A percentile compares a stretch with the other conserved stretches of the same genome.
Evolutionary conservation across 2,329 filamentous ascomycete genomes (phyloP).

Genomic region (Fusarium anguioides): DNA sequence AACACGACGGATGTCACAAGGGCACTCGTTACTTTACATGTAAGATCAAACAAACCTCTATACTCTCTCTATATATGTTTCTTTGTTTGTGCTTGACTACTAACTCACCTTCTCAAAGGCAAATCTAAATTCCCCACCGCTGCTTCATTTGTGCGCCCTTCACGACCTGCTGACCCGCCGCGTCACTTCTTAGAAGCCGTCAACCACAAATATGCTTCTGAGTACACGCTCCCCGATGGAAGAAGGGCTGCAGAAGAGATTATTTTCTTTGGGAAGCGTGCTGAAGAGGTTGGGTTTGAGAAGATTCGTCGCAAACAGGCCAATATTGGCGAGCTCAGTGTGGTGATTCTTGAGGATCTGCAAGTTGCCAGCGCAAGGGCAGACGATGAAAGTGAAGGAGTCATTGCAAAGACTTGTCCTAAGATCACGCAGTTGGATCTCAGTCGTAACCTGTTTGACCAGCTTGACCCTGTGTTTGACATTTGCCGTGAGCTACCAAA

Average conservation of each 20-base stretch:
- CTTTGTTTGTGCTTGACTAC: neutral
- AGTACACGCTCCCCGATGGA: constrained; percentile 53
- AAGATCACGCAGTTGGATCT: constrained; percentile 84
- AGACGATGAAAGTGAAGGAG: constrained; percentile 46
- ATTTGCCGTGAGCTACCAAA: constrained; percentile 78
- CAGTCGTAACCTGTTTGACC: constrained; percentile 82
- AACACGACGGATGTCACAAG: constrained; percentile 87
- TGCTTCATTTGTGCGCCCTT: constrained; percentile 88
- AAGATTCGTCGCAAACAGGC: constrained; percentile 87
- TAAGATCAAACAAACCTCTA: constrained; percentile 53
- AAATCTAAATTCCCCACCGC: constrained; percentile 74
- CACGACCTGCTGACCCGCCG: constrained; percentile 73
- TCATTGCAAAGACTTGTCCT: constrained; percentile 66
- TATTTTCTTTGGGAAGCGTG: constrained; percentile 80
- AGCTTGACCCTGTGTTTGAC: constrained; percentile 71
- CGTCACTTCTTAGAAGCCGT: constrained; percentile 84
- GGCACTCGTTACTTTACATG: constrained; percentile 86
- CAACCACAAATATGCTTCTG: constrained; percentile 83
- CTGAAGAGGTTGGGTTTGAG: constrained; percentile 94
- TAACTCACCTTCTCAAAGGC: constrained; percentile 51
- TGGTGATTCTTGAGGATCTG: constrained; percentile 84
- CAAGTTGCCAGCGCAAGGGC: constrained; percentile 61
- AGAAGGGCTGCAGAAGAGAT: constrained; percentile 62
- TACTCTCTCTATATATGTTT: neutral
- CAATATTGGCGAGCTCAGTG: constrained; percentile 78